Conservation (phyloP, 495 filamentous ascomycete species). For the Penicillium soppii region DNA sequence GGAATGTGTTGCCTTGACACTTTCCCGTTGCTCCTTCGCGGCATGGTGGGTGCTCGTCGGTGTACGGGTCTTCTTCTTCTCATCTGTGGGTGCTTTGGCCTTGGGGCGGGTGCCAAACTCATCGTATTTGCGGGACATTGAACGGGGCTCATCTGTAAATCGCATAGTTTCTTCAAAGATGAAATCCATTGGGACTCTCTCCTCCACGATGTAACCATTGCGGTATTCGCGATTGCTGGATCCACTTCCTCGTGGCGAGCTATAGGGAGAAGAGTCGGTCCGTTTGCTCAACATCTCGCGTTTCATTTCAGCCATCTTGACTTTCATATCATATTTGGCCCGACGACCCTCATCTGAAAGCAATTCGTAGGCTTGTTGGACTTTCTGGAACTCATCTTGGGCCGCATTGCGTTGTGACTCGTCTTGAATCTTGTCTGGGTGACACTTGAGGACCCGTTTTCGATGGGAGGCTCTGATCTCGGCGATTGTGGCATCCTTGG, state of each 20-base stretch:
- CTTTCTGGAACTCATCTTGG: constrained; percentile 84
- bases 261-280: constrained; percentile 18
- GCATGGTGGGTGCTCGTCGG: constrained; percentile 25
- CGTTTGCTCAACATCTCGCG: constrained; percentile 48
- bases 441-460: constrained; percentile 89
- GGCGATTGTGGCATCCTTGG: constrained; percentile 67
- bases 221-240: constrained; percentile 42
- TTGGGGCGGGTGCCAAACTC: constrained; percentile 40
- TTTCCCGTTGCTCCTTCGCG: constrained; percentile 34
- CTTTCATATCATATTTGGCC: constrained; percentile 73
- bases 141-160: constrained; percentile 36
- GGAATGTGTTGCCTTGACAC: constrained; percentile 29
- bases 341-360: constrained; percentile 76
- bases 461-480: constrained; percentile 82
- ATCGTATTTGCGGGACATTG: constrained; percentile 42
- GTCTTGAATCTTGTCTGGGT: constrained; percentile 93
- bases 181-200: constrained; percentile 39
- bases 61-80: constrained; percentile 38
- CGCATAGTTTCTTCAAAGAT: constrained; percentile 41
- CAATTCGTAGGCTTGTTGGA: constrained; percentile 91
- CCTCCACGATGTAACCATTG: constrained; percentile 46
- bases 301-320: constrained; percentile 59
- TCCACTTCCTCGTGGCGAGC: constrained; percentile 21
- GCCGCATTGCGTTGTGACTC: constrained; percentile 65
- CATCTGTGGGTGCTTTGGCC: constrained; percentile 26